Evolutionary conservation across 495 filamentous ascomycete species (phyloP), one percentile per base, ranked within the genome.

Genomic region (Parathielavia hyrcaniae): DNA sequence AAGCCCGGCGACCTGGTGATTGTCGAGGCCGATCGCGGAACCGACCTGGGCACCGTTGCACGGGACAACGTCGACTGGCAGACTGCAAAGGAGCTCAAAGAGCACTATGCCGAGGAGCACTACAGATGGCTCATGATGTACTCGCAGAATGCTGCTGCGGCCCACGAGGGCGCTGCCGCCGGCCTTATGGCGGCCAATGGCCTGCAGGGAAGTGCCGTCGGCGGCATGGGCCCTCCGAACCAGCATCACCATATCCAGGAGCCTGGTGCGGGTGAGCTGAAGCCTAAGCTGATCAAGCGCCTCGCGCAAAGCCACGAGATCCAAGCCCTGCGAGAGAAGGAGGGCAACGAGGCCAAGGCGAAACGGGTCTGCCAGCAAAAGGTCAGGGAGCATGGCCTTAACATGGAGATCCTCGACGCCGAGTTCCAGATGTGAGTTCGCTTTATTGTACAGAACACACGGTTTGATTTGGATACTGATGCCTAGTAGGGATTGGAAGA

Each of bases 401-500:
- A 91, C 57, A 97, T 98, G 93, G 93, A 98, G 67, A 97, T 98
- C 57, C 81, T 98, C 14, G 93, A 98, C 72, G 93, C 93, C n/a
- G 93, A 98, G 71, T 98, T 95, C 69, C 93, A 98, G 67, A 90
- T 96, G 93, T 96, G 77, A 81, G 89, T 79, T 45, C 19, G 13
- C 16, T 9, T 11, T 12, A 19, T 4, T 22, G 3, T 1, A 6
- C 38, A 30, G 26, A 3, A 30, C 30, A 26, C 64, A 96, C 90
- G 85, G 92, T 96, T 30, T 35, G 17, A 14, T 2, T n/a, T 32
- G 17, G 40, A 13, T 38, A 17, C 50, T 53, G 23, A 53, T 23
- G 14, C 35, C 13, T 14, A 4, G 22, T 63, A 98, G 93, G 86
- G 93, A 97, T 73, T 96, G 90, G 88, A 96, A 97, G 71, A 98